These are phyloP conservation scores for Chamaecyparis obtusa DNA, from an alignment of 75 land plant species.

Conservation along the genomic window DNA sequence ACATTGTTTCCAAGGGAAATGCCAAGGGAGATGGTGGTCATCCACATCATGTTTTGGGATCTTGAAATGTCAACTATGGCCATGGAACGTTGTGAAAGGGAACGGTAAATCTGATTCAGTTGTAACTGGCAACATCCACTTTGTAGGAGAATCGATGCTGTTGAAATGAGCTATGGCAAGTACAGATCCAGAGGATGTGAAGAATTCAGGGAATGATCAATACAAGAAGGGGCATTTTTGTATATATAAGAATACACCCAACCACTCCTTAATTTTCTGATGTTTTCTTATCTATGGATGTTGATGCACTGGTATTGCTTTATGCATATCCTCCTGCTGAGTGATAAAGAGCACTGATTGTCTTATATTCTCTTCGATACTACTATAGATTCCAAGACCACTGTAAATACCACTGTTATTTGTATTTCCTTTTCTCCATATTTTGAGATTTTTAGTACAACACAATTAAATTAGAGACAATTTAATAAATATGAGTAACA, in stretches of 20 bases:
- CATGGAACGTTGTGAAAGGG: conserved; percentile 10
- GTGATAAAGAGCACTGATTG: too few species aligned
- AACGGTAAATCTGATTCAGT: conserved; percentile 1
- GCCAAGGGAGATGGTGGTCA: conserved; percentile 6
- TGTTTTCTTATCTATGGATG: too few species aligned
- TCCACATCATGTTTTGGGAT: conserved; percentile 2
- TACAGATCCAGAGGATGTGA: conserved; percentile 59
- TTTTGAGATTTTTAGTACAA: not conserved
- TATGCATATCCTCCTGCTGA: too few species aligned
- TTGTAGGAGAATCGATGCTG: conserved; percentile 8
- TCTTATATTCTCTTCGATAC: too few species aligned
- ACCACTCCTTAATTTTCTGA: too few species aligned
- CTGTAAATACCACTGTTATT: too few species aligned
- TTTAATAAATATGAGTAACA: not conserved
- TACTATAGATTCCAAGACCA: too few species aligned
- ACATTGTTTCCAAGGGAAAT: not conserved
- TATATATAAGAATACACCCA: too few species aligned
- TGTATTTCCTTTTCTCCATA: too few species aligned
- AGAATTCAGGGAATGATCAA: conserved; percentile 62
- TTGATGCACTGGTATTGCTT: too few species aligned
- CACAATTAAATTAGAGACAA: not conserved
- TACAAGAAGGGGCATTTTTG: conserved; percentile 72
- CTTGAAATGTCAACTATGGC: conserved; percentile 6
- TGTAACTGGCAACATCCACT: conserved; percentile 10
- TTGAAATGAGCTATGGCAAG: conserved; percentile 7